A percentile compares a stretch with the other conserved stretches of the same genome.
phyloP scores from a whole-genome alignment of 345 rosid species.

The Gossypium raimondii region DNA sequence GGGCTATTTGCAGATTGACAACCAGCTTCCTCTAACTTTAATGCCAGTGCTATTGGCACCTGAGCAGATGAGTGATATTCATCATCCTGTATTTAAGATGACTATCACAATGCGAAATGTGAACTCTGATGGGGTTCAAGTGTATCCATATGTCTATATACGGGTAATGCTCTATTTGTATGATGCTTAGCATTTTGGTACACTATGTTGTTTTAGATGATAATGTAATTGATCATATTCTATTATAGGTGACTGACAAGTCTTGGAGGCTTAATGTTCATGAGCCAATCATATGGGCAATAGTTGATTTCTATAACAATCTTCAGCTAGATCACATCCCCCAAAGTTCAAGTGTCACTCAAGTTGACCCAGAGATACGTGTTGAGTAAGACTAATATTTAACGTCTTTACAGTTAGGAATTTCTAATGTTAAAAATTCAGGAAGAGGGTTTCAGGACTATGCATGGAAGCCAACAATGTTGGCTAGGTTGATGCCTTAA shows the following conservation, averaged over 20 bases:
- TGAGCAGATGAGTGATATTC: constrained; percentile 60
- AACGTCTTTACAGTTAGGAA: constrained; percentile 1
- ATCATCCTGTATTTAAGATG: constrained; percentile 92
- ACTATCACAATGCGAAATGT: constrained; percentile 74
- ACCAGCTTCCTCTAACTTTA: constrained; percentile 88
- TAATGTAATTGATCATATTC: constrained; percentile 14
- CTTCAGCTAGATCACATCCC: constrained; percentile 80
- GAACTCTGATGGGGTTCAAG: constrained; percentile 69
- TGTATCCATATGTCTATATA: constrained; percentile 79
- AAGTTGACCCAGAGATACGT: constrained; percentile 96
- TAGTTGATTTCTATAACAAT: constrained; percentile 67
- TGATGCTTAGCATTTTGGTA: constrained; percentile 3
- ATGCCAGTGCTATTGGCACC: constrained; percentile 94
- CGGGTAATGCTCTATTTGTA: constrained; percentile 53
- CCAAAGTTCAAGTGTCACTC: constrained; percentile 57
- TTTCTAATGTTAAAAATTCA: neutral
- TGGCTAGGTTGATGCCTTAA: neutral
- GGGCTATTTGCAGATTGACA: constrained; percentile 87
- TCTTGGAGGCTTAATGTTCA: constrained; percentile 87
- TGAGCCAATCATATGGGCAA: constrained; percentile 97
- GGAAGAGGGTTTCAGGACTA: neutral
- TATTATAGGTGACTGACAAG: constrained; percentile 68
- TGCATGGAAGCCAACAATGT: neutral
- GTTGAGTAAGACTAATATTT: constrained; percentile 54
- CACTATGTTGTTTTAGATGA: constrained; percentile 12